Base-by-base conservation (phyloP, 805 yeast genomes). In the Lachancea kluyveri region DNA sequence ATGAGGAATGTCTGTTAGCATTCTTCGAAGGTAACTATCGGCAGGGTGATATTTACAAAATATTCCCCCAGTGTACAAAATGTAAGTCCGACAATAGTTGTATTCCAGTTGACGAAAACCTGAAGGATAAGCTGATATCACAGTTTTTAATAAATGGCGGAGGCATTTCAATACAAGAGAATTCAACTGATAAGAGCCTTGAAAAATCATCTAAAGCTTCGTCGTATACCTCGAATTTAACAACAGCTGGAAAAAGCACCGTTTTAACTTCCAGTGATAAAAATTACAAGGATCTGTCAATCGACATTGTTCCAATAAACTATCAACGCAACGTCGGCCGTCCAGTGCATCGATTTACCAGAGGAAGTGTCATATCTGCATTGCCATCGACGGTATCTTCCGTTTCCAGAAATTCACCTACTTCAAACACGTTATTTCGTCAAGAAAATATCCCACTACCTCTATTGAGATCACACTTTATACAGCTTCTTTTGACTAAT, bases 1-100 rank as follows among this genome's bases (percentile, higher is more conserved):
- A 78, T 48, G 77, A 73, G 31, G 73, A 74, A 34, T 78, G 86
- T 47, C 59, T 76, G 10, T 36, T 56, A 3, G 48, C 74, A 6
- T 61, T 61, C 14, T 48, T 67, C 46, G 65, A 57, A 4, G 35
- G 28, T 14, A 19, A 41, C 12, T 12, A 28, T 4, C 36, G 26
- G 4, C 12, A 33, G 2, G 25, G 33, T 8, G 47, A 50, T 21
- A 30, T 50, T n/a, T 35, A 43, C 25, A 39, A 50, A 3, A 24
- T 48, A 21, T 54, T 54, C 29, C 61, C 61, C 2, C 21, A 29
- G 3, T 56, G 61, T 36, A 36, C 21, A 4, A 41, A 41, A 30
- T 54, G 60, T 29, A 19, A 30, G 3, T 18, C 24, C 13, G 46
- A 40, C 13, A 39, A 31, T 4, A 45, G 46, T 21, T 57, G 60